Evolutionary conservation across 495 filamentous ascomycete species (phyloP).

Genomic region (Podospora tetraspora): DNA sequence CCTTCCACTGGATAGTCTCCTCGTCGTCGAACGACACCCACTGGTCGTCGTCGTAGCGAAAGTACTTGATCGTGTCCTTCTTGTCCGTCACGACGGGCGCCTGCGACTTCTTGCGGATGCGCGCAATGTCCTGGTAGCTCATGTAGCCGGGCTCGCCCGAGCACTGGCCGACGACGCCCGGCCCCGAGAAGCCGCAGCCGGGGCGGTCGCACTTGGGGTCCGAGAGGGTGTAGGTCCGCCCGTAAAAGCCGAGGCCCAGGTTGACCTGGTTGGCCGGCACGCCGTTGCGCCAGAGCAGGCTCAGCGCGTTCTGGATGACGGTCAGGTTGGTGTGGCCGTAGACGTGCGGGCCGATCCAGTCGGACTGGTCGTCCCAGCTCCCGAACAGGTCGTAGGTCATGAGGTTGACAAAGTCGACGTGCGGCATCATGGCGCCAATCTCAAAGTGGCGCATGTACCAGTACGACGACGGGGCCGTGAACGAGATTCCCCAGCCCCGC

Average conservation of each 20-base stretch:
- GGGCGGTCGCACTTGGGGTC: conserved; percentile 21
- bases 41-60: conserved; percentile 36
- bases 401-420: conserved; percentile 50
- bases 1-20: conserved; percentile 39
- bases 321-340: conserved; percentile 52
- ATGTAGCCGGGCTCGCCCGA: conserved; percentile 32
- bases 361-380: conserved; percentile 25
- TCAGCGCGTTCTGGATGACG: conserved; percentile 44
- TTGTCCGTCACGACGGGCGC: conserved; percentile 18
- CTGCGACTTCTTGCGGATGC: conserved; percentile 5
- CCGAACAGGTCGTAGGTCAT: conserved; percentile 51
- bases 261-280: conserved; percentile 38
- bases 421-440: conserved; percentile 27
- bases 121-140: conserved; percentile 38
- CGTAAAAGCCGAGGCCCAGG: conserved; percentile 53
- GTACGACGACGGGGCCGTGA: conserved; percentile 45
- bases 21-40: conserved; percentile 47
- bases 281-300: conserved; percentile 50
- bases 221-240: conserved; percentile 32
- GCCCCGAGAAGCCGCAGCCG: conserved; percentile 29
- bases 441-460: conserved; percentile 54
- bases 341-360: conserved; percentile 30
- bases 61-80: conserved; percentile 34
- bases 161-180: conserved; percentile 31
- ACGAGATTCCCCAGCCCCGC: conserved; percentile 31